Evolutionary conservation across 805 yeast genomes (phyloP), one percentile per base, ranked within the genome.

Genomic region (Ogataea ganodermae): DNA sequence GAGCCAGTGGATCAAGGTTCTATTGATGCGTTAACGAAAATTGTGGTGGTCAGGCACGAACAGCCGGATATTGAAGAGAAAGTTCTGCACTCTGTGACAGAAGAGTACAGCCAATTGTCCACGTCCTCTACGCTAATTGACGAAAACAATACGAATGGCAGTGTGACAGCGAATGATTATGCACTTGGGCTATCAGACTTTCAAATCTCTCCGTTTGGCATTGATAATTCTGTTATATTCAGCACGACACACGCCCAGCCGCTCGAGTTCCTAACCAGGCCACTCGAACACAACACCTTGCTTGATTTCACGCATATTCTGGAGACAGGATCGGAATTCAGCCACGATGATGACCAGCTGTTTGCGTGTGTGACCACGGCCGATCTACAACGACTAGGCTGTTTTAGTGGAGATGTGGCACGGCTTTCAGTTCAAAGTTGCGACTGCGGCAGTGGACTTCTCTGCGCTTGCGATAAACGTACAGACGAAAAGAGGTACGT

Each of bases 1-100:
- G 95, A 87, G 55, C 96, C 96, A 0, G 73, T 80, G 2, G 79
- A 76, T 35, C 95, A 87, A 60, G 96, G 96, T 0, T 53, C 62
- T 6, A 57, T 85, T 1, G 62, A 67, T 17, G 46, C 53, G 1
- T 62, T 65, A 1, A 82, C 92, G 0, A 69, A 69, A n/a, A 66
- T 88, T 2, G 75, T 82, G 2, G 65, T 86, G 24, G 76, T 83
- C 14, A 76, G 73, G 49, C 37, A 53, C 4, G 49, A 50, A 12
- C 22, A 31, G 17, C 31, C n/a, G 10, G 44, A n/a, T 13, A 13
- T 7, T 13, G 3, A 6, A 30, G 33, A 30, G 17, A n/a, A n/a
- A n/a, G n/a, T n/a, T n/a, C n/a, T n/a, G n/a, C n/a, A n/a, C n/a
- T n/a, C n/a, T n/a, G n/a, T n/a, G 18, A 18, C 8, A 14, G 33